A percentile compares a stretch with the other conserved stretches of the same genome.
These are phyloP conservation scores for Rhizophora mangle DNA, from an alignment of 345 rosid species.

Conservation along the genomic window DNA sequence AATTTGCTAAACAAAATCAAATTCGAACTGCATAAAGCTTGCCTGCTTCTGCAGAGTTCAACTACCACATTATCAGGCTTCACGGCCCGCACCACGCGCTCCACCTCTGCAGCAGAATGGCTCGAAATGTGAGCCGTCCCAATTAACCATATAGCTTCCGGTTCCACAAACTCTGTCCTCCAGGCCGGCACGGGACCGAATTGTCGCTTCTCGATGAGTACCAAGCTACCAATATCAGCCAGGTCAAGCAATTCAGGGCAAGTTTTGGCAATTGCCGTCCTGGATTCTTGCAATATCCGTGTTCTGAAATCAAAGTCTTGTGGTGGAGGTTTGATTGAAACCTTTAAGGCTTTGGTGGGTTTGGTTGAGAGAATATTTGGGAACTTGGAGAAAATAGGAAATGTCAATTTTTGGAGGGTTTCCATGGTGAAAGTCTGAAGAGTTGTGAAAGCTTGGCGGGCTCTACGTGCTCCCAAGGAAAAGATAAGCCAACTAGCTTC, in stretches of 20 bases:
- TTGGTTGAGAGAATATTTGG: conserved; percentile 19
- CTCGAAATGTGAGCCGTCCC: conserved; percentile 69
- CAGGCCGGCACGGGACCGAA: conserved; percentile 81
- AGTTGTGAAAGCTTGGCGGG: neutral
- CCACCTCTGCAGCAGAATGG: conserved; percentile 60
- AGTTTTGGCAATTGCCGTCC: conserved; percentile 43
- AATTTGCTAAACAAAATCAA: too few species aligned
- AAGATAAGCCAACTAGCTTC: conserved; percentile 22
- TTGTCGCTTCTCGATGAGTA: conserved; percentile 54
- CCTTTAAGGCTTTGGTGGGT: conserved; percentile 35
- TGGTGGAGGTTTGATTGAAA: conserved; percentile 65
- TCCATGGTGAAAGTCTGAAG: too few species aligned
- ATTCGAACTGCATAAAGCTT: conserved; percentile 23
- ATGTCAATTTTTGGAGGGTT: conserved; percentile 9
- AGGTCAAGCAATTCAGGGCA: conserved; percentile 59
- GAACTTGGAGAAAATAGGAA: conserved; percentile 37
- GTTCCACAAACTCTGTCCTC: conserved; percentile 78
- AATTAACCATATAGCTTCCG: conserved; percentile 73
- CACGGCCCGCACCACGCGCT: conserved; percentile 62
- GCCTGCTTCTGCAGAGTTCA: conserved; percentile 94
- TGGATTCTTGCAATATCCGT: conserved; percentile 48
- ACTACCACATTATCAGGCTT: conserved; percentile 86
- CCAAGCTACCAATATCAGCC: conserved; percentile 38
- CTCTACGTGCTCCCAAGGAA: neutral
- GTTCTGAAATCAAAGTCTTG: conserved; percentile 71